These are phyloP conservation scores for Chlamydomonas applanata DNA, from an alignment of 139 green algal species.

Conservation along the genomic window DNA sequence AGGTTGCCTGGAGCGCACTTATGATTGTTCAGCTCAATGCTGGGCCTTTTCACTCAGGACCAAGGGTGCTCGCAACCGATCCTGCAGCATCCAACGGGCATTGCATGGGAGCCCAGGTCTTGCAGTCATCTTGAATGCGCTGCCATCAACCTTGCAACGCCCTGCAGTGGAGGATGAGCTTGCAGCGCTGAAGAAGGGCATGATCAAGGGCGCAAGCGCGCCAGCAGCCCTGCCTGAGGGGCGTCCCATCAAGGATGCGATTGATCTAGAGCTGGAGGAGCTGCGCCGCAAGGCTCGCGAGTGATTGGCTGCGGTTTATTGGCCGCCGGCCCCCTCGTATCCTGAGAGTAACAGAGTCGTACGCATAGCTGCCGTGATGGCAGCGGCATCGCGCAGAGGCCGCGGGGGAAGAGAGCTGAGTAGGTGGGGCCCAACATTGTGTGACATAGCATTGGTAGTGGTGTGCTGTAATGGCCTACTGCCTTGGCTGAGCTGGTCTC, in stretches of 20 bases:
- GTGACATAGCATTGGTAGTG: too few species aligned
- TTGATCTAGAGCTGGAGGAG: slow-evolving; percentile 84
- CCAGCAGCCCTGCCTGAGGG: slow-evolving; percentile 53
- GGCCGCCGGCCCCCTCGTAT: too few species aligned
- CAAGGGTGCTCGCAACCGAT: not conserved
- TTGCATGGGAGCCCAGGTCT: not conserved
- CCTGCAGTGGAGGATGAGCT: slow-evolving; percentile 90
- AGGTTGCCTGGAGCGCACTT: not conserved
- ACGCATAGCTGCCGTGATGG: too few species aligned
- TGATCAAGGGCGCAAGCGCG: slow-evolving; percentile 35
- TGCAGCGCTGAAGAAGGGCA: slow-evolving; percentile 73
- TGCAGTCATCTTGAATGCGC: not conserved
- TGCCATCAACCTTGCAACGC: too few species aligned
- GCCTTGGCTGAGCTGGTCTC: too few species aligned
- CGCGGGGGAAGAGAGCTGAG: too few species aligned
- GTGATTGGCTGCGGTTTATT: too few species aligned
- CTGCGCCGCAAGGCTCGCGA: slow-evolving; percentile 61
- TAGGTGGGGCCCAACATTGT: too few species aligned
- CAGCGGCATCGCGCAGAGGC: too few species aligned
- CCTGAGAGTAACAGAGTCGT: too few species aligned
- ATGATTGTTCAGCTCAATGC: not conserved
- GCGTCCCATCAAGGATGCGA: slow-evolving; percentile 68
- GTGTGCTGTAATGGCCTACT: too few species aligned
- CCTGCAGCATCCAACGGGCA: too few species aligned
- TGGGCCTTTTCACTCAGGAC: not conserved